Evolutionary conservation across 164 flowering plant species (phyloP).

Genomic region (Chloranthus sessilifolius): DNA sequence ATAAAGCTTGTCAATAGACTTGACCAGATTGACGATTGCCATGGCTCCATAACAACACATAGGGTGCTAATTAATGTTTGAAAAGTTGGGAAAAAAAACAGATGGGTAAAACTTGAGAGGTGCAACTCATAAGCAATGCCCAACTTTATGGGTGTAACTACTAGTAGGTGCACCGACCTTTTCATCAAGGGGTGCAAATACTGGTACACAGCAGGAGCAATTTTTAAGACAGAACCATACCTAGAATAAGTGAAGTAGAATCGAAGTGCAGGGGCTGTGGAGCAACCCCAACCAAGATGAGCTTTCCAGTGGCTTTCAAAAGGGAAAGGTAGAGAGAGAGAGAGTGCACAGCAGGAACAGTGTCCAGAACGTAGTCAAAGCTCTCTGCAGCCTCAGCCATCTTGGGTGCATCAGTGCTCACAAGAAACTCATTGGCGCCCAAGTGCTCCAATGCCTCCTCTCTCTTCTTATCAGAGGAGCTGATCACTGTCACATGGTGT

Average conservation of each 20-base stretch:
- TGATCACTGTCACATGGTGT: conserved; percentile 51
- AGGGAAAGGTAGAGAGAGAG: conserved; percentile 32
- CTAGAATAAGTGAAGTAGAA: conserved; percentile 22
- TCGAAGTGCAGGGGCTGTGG: conserved; percentile 33
- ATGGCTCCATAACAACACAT: too few relatives aligned
- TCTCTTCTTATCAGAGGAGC: conserved; percentile 45
- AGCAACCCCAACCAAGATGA: conserved; percentile 33
- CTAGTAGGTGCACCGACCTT: too few relatives aligned
- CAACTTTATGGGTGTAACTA: too few relatives aligned
- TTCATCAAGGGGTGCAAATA: too few relatives aligned
- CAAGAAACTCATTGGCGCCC: conserved; percentile 42
- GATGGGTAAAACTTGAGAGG: too few relatives aligned
- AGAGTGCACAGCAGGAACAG: conserved; percentile 39
- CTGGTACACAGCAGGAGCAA: too few relatives aligned
- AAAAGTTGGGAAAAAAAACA: too few relatives aligned
- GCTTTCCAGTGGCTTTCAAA: conserved; percentile 39
- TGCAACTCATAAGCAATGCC: too few relatives aligned
- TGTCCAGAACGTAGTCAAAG: conserved; percentile 52
- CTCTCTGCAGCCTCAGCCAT: conserved; percentile 30
- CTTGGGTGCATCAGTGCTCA: conserved; percentile 28
- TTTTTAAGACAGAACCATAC: conserved; percentile 15
- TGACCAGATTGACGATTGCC: too few relatives aligned
- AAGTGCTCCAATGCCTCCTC: conserved; percentile 42
- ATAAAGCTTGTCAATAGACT: too few relatives aligned
- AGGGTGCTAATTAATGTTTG: too few relatives aligned